Base-by-base conservation (phyloP, 129 eudicot species). In the Apium graveolens region DNA sequence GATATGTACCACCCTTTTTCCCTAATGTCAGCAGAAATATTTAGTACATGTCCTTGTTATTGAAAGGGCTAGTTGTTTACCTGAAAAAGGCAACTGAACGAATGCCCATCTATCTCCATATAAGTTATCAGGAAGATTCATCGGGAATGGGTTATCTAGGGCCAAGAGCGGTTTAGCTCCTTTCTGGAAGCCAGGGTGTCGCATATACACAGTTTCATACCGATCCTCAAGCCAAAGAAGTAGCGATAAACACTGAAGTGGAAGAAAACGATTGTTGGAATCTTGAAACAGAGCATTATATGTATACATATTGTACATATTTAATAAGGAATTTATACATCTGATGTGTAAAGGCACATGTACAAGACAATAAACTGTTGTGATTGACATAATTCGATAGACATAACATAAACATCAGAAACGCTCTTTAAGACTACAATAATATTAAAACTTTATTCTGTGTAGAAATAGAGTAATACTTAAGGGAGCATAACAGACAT, bases 71-170 rank as follows among this genome's bases (percentile, higher is more conserved):
- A 53, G 31, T n/a, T 38, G n/a, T 43, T 73, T 84, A 94, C 98
- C 97, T 90, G 98, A 86, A 84, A 88, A 90, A 9, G 98, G 97
- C 73, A 91, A 68, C 87, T 95, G 99, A 34, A 95, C 99, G 76
- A 95, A 95, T 76, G 98, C 97, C 98, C 98, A 91, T 82, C 88
- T 91, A 65, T 95, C 98, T 17, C 98, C 98, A 82, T 88, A 91
- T 78, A 95, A 76, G 81, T 88, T 95, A 82, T 95, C 97, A 0
- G 98, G 98, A 79, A 92, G 97, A 46, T 88, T 90, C 97, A 88
- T 84, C 1, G 98, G 98, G 77, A 95, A 95, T 70, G 98, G 97
- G 84, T 95, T 90, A 79, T 95, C 97, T 44, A 95, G 90, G 26
- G 92, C 83, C 74, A 90, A 85, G 80, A 95, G 93, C 4, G 98